Evolutionary conservation across 495 filamentous ascomycete species (phyloP).

Genomic region (Penicillium canescens): DNA sequence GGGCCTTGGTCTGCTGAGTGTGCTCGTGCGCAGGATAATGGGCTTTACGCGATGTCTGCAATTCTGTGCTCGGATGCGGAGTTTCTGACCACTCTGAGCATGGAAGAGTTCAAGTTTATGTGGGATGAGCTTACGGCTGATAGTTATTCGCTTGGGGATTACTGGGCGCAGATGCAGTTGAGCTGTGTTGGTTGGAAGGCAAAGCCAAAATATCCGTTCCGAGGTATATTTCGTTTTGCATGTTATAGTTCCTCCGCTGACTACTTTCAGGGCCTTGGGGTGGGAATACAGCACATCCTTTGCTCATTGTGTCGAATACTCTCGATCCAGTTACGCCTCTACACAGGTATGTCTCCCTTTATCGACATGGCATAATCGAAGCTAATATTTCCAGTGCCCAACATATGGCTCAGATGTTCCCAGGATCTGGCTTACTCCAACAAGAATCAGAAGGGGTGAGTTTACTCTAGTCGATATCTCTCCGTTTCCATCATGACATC

Average conservation of each 20-base stretch:
- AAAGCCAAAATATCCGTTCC: constrained; percentile 58
- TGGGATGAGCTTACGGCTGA: constrained; percentile 45
- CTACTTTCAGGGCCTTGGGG: constrained; percentile 26
- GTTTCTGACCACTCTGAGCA: constrained; percentile 37
- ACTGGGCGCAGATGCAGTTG: constrained; percentile 57
- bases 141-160: constrained; percentile 53
- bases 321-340: constrained; percentile 63
- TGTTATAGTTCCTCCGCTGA: neutral
- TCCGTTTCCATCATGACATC: neutral
- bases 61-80: constrained; percentile 66
- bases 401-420: constrained; percentile 50
- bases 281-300: constrained; percentile 50
- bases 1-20: constrained; percentile 45
- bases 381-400: constrained; percentile 38
- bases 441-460: constrained; percentile 58
- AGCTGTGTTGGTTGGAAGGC: constrained; percentile 59
- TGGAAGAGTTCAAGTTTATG: constrained; percentile 46
- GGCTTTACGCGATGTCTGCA: constrained; percentile 45
- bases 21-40: constrained; percentile 40
- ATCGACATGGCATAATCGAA: neutral
- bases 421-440: constrained; percentile 52
- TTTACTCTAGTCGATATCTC: constrained; percentile 3
- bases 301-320: constrained; percentile 60
- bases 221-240: constrained; percentile 25
- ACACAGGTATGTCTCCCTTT: constrained; percentile 21